Conservation (phyloP, 2,329 filamentous ascomycete genomes). For the Colletotrichum sp. region DNA sequence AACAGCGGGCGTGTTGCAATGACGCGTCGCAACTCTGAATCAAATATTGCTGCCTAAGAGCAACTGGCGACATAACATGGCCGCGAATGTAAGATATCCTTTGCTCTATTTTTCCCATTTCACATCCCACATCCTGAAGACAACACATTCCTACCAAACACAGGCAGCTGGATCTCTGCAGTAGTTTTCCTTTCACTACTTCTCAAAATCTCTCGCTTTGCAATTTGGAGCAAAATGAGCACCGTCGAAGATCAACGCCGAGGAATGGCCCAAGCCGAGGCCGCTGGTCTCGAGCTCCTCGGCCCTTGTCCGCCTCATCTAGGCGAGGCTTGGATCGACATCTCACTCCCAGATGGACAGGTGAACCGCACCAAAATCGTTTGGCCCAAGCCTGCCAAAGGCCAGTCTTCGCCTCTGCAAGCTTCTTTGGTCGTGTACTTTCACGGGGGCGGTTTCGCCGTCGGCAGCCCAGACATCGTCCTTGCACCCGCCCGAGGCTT, state of each 20-base stretch:
- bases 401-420: not conserved
- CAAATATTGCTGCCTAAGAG: not conserved
- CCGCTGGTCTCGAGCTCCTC: not conserved
- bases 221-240: too few species aligned
- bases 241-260: not conserved
- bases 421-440: not conserved
- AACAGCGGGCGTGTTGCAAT: not conserved
- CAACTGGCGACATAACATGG: not conserved
- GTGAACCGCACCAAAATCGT: not conserved
- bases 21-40: not conserved
- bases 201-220: too few species aligned
- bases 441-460: not conserved
- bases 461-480: not conserved
- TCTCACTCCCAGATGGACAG: not conserved
- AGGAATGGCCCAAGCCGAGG: not conserved
- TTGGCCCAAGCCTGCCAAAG: not conserved
- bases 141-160: not conserved
- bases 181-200: too few species aligned
- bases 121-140: fast-evolving
- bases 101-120: not conserved
- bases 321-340: not conserved
- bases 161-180: not conserved
- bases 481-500: not conserved
- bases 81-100: not conserved
- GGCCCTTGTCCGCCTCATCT: not conserved